Evolutionary conservation across 306 rosid species (phyloP).

Genomic region (Medicago truncatula): MtrunA17r5.0-ANR NC_053049.1:28451001-28451500

Average conservation of each 20-base stretch:
- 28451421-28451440: constrained; percentile 49
- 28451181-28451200: neutral
- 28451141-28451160: neutral
- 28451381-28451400: neutral
- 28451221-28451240: neutral
- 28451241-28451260: neutral
- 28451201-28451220: neutral
- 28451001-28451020: neutral
- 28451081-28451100: neutral
- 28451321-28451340: neutral
- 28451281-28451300: constrained; percentile 3
- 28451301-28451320: neutral
- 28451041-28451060: neutral
- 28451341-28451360: too few relatives aligned
- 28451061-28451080: constrained; percentile 26
- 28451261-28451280: constrained; percentile 22
- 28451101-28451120: neutral
- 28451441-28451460: constrained; percentile 54
- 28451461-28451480: constrained; percentile 71
- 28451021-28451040: neutral
- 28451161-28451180: neutral
- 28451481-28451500: constrained; percentile 48
- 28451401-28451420: constrained; percentile 9
- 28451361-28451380: too few relatives aligned
- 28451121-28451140: neutral